These are phyloP conservation scores for Alternaria infectoria DNA, from an alignment of 2,329 filamentous ascomycete species.

Conservation along the genomic window DNA sequence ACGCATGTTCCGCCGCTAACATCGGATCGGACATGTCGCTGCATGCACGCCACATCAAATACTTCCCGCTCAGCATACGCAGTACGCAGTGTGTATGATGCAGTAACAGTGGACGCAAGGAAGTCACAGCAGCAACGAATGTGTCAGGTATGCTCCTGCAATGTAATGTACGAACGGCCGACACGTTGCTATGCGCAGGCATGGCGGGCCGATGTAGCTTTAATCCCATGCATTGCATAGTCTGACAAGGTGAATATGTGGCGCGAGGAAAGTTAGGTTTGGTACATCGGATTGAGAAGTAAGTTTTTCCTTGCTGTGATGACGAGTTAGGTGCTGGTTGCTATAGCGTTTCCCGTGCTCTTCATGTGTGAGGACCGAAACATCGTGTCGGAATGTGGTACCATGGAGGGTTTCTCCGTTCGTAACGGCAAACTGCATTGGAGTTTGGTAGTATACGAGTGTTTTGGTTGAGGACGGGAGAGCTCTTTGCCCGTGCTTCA, in stretches of 20 bases:
- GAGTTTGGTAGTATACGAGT: neutral
- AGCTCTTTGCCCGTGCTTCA: neutral
- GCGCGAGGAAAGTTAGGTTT: no score
- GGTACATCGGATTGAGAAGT: neutral
- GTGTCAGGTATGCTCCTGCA: neutral
- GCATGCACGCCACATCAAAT: constrained; percentile 10
- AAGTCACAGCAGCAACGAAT: neutral
- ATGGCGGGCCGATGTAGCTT: constrained; percentile 7
- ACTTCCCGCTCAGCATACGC: constrained; percentile 15
- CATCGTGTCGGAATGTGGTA: neutral
- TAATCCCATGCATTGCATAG: neutral
- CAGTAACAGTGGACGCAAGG: neutral
- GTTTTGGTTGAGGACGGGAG: neutral
- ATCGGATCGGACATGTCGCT: neutral
- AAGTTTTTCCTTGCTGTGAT: neutral
- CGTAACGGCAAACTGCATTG: neutral
- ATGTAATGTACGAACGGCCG: neutral
- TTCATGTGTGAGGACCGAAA: neutral
- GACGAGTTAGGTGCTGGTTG: no score
- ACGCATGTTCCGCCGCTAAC: neutral
- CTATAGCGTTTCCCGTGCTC: neutral
- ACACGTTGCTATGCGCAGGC: neutral
- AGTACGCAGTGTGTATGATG: neutral
- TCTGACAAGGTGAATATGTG: no score
- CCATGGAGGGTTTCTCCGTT: neutral